Conservation (phyloP, 495 filamentous ascomycete genomes). For the Immersiella caudata region DNA sequence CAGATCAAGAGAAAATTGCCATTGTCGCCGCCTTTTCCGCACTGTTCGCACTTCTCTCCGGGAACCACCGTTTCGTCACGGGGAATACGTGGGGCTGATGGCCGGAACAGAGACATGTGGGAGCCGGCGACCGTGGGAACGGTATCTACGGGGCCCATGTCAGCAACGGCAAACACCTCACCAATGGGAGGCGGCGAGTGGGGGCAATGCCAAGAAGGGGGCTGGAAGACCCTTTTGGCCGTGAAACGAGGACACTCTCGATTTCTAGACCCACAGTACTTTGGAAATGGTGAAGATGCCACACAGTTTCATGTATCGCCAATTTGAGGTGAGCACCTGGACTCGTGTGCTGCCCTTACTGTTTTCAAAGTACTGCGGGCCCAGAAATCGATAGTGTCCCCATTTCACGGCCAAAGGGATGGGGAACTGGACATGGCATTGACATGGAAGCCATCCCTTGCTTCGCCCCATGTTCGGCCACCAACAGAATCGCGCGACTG, state of each 20-base stretch:
- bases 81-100: constrained; percentile 70
- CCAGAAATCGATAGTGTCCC: constrained; percentile 6
- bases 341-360: too few relatives aligned
- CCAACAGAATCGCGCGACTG: background rate
- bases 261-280: too few relatives aligned
- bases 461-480: background rate
- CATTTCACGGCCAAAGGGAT: too few relatives aligned
- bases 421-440: constrained; percentile 7
- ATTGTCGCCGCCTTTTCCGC: constrained; percentile 75
- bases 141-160: constrained; percentile 58
- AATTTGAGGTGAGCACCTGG: too few relatives aligned
- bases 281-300: too few relatives aligned
- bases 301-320: too few relatives aligned
- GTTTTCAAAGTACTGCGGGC: too few relatives aligned
- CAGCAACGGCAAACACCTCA: constrained; percentile 25
- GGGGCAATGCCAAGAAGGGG: constrained; percentile 11
- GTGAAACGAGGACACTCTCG: too few relatives aligned
- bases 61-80: constrained; percentile 67
- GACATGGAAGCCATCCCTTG: constrained; percentile 4
- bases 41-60: constrained; percentile 90
- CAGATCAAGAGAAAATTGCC: constrained; percentile 70
- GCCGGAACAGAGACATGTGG: constrained; percentile 92
- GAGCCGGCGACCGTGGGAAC: constrained; percentile 91
- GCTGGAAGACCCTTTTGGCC: too few relatives aligned
- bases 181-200: constrained; percentile 18